Base-by-base conservation (phyloP, 169 alveolate genomes). In the Theileria parva region DNA sequence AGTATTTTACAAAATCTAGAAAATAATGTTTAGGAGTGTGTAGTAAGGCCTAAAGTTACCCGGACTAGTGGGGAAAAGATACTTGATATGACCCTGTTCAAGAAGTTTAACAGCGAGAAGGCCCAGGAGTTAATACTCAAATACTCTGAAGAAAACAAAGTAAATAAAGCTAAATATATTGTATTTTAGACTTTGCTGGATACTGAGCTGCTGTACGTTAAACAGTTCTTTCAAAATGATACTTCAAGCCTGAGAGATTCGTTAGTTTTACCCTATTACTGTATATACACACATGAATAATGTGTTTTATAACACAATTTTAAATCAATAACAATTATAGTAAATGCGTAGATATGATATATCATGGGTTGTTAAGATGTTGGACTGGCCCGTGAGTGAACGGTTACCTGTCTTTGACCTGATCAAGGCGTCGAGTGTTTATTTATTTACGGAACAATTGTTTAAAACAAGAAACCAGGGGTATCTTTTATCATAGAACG, bases 381-480 rank as follows among this genome's bases (percentile, higher is more conserved):
- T 81, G 63, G 77, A 81, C 74, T 81, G 88, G 88, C 88, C 88
- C 7, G 39, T n/a, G 19, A 2, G 34, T 21, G 79, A 74, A 30
- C 55, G 76, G 44, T 19, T 81, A 15, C 88, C 88, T 37, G 85
- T 81, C 11, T 81, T 81, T 50, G 88, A 81, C 65, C 57, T 81
- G 30, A 21, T 81, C 66, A 81, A 81, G 88, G 79, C 74, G 17
- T 51, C 74, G 7, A 21, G 27, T 17, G 1, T 61, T 48, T 13
- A 65, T 23, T 3, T 71, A 11, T 11, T n/a, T n/a, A 70, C 77
- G 11, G 53, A 21, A 1, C 37, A 50, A n/a, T 48, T 81, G 59
- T 75, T 74, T 67, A 74, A 59, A 15, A 72, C 60, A 11, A 67
- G 88, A 53, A 81, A 34, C 61, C 21, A 32, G 17, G 88, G 88